These are phyloP conservation scores for Apiospora koreana DNA, from an alignment of 2,329 filamentous ascomycete genomes.

Conservation along the genomic window DNA sequence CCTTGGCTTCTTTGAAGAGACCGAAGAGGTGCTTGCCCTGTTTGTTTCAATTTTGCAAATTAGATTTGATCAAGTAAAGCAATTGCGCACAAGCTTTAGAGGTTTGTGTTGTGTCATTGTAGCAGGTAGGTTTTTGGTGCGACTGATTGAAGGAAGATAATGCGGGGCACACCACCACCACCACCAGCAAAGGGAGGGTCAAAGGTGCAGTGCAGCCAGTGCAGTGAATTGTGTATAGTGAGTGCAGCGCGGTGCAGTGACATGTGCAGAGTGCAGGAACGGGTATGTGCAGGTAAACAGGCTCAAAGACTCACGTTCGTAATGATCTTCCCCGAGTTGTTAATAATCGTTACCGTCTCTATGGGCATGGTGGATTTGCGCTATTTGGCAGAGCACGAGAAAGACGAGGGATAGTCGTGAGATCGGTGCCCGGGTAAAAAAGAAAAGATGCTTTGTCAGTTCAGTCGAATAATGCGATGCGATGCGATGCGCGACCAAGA, in stretches of 20 bases:
- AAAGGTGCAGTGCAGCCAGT: background rate
- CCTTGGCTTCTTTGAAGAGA: slow-evolving; percentile 90
- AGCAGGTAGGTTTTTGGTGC: background rate
- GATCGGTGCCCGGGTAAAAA: background rate
- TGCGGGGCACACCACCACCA: background rate
- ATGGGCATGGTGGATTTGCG: slow-evolving; percentile 30
- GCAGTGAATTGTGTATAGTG: background rate
- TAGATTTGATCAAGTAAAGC: background rate
- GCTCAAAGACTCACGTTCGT: slow-evolving; percentile 66
- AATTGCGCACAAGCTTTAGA: background rate
- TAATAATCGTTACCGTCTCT: slow-evolving; percentile 86
- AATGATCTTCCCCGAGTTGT: slow-evolving; percentile 87
- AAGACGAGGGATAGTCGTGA: too few relatives aligned
- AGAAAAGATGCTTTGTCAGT: too few relatives aligned
- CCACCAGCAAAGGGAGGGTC: background rate
- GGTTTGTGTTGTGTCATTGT: background rate
- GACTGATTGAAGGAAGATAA: background rate
- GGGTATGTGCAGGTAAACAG: background rate
- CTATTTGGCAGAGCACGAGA: background rate
- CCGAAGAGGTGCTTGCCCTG: slow-evolving; percentile 88
- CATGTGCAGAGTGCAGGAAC: background rate
- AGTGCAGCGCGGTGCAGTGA: background rate
- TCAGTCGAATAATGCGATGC: background rate
- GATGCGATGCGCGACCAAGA: background rate
- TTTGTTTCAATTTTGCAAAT: background rate